Conservation (phyloP, 495 filamentous ascomycete species). For the Hypoxylon trugodes region DNA sequence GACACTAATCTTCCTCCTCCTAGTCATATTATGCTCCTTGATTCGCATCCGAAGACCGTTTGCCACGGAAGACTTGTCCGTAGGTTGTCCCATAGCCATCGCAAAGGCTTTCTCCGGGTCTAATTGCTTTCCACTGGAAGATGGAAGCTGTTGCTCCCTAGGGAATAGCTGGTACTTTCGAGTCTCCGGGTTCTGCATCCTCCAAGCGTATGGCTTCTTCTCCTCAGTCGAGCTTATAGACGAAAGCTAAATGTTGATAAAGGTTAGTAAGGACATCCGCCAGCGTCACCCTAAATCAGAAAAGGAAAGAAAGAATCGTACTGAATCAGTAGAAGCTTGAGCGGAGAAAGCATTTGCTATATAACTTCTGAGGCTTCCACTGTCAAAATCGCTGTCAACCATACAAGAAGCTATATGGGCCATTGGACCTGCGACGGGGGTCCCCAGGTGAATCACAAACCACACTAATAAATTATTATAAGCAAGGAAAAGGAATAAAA, state of each 20-base stretch:
- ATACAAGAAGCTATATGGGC: conserved; percentile 60
- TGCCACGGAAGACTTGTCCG: conserved; percentile 51
- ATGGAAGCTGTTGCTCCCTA: conserved; percentile 51
- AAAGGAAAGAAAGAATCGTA: conserved; percentile 37
- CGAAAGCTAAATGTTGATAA: conserved; percentile 31
- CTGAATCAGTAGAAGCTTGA: conserved; percentile 55
- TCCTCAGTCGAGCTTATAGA: conserved; percentile 46
- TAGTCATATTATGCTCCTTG: conserved; percentile 61
- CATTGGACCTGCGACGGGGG: conserved; percentile 48
- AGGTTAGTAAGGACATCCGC: conserved; percentile 40
- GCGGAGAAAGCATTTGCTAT: conserved; percentile 56
- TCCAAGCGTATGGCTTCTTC: conserved; percentile 59
- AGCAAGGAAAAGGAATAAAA: conserved; percentile 37
- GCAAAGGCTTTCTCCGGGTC: conserved; percentile 61
- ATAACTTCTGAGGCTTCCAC: conserved; percentile 52
- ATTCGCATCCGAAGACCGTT: conserved; percentile 56
- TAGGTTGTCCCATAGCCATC: conserved; percentile 56
- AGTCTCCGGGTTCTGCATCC: conserved; percentile 59
- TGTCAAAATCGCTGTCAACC: conserved; percentile 50
- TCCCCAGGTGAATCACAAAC: conserved; percentile 36
- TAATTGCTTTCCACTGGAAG: conserved; percentile 51
- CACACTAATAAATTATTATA: conserved; percentile 34
- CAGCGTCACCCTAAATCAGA: conserved; percentile 2
- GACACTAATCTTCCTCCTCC: conserved; percentile 68
- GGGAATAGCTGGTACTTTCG: conserved; percentile 64